Base-by-base conservation (phyloP, 2,329 filamentous ascomycete species). In the Fusarium sp. region DNA sequence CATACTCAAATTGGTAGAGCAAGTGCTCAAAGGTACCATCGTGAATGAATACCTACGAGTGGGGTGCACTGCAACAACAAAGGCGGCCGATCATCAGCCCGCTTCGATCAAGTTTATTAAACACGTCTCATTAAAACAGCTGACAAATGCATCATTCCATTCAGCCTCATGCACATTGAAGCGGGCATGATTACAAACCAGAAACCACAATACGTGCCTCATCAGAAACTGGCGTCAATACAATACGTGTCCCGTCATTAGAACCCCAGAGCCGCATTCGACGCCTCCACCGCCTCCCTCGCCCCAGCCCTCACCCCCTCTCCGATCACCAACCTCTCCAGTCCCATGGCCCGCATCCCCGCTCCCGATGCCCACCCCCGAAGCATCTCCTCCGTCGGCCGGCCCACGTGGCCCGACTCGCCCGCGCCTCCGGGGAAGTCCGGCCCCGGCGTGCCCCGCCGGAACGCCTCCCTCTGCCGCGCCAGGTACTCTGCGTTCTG, bases 381-480 rank as follows among this genome's bases (percentile, higher is more conserved):
- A 28, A 85, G 70, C 63, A 79, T 79, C 1, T 78, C 77, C 48
- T 80, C 80, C 1, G 81, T 82, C 2, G 85, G 83, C 18, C 87
- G 79, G 12, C 80, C 84, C 34, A 85, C 73, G 65, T 90, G 88
- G 18, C 79, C 79, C 15, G 83, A 81, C 78, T 94, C 92, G 6
- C 93, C 93, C 53, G 86, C 82, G 0, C 92, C 92, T 2, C 91
- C 91, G 0, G 91, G 91, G 76, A 94, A 94, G 72, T 94, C 92
- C 31, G 90, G 91, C 0, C 86, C 88, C 0, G 91, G 91, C 0
- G 86, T 88, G 6, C 94, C 94, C 0, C 83, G 77, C 3, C 91
- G 79, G 72, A 96, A 96, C 0, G 89, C 88, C n/a, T 89, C 84
- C 18, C 92, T 87, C 81, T 97, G 94, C 15, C 88, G 86, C 2